A percentile compares a stretch with the other conserved stretches of the same genome.
Evolutionary conservation across 495 filamentous ascomycete species (phyloP).

Genomic region (Podospora comata): DNA sequence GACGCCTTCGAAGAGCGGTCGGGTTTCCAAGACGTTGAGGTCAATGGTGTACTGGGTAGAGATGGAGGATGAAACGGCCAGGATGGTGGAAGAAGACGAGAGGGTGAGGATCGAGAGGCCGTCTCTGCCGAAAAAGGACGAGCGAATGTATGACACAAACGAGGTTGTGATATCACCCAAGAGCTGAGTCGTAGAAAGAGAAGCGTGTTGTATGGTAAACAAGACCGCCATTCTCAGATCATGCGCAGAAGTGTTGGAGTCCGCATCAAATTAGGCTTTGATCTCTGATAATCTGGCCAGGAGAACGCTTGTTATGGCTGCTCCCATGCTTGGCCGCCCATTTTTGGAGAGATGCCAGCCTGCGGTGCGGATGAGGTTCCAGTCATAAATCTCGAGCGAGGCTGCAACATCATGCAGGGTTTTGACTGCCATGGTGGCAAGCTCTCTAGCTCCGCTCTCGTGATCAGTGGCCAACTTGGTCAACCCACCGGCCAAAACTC

Average conservation of each 20-base stretch:
- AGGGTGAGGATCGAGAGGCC: slow-evolving; percentile 53
- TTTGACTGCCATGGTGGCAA: slow-evolving; percentile 49
- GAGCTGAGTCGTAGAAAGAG: slow-evolving; percentile 48
- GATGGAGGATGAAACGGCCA: slow-evolving; percentile 27
- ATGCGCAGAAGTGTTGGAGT: background rate
- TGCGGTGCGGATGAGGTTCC: slow-evolving; percentile 52
- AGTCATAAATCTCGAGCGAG: slow-evolving; percentile 29
- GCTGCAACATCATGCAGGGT: slow-evolving; percentile 45
- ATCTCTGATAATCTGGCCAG: slow-evolving; percentile 42
- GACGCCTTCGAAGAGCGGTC: slow-evolving; percentile 64
- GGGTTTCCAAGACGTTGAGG: slow-evolving; percentile 60
- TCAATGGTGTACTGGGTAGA: slow-evolving; percentile 40
- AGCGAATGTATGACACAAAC: slow-evolving; percentile 8
- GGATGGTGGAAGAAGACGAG: slow-evolving; percentile 61
- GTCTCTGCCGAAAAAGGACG: slow-evolving; percentile 12
- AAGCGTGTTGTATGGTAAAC: slow-evolving; percentile 49
- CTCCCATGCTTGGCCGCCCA: slow-evolving; percentile 61
- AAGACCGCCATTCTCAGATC: slow-evolving; percentile 22
- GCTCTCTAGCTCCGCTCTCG: slow-evolving; percentile 54
- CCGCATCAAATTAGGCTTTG: slow-evolving; percentile 1
- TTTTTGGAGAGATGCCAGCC: slow-evolving; percentile 65
- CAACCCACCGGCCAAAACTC: slow-evolving; percentile 46
- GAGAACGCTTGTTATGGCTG: slow-evolving; percentile 53
- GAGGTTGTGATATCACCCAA: slow-evolving; percentile 19
- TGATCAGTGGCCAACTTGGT: slow-evolving; percentile 49